Evolutionary conservation across 2,329 filamentous ascomycete genomes (phyloP).

Genomic region (Karstenula rhodostoma): DNA sequence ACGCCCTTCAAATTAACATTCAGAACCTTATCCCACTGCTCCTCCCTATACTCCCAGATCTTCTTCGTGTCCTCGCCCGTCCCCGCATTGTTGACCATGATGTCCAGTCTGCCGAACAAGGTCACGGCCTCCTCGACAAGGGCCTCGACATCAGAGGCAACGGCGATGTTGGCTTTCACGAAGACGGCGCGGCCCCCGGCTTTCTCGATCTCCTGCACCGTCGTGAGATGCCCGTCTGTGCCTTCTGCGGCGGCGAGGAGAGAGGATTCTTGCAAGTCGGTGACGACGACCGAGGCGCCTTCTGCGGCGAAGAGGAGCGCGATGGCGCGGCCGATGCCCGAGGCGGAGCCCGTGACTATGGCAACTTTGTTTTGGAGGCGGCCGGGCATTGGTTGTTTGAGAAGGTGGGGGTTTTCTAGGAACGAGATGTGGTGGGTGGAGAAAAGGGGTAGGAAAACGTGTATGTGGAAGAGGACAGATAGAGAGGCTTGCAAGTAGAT

Average conservation of each 20-base stretch:
- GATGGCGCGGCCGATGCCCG: conserved; percentile 46
- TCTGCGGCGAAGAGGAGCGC: conserved; percentile 41
- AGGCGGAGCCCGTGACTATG: conserved; percentile 45
- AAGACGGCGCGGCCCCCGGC: conserved; percentile 48
- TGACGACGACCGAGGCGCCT: conserved; percentile 43
- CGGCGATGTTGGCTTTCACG: conserved; percentile 54
- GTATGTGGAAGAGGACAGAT: not conserved
- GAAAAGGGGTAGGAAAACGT: not conserved
- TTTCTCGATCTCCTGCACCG: conserved; percentile 41
- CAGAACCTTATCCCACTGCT: conserved; percentile 55
- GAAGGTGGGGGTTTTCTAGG: not conserved
- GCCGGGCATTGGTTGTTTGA: conserved; percentile 22
- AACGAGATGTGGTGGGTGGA: not conserved
- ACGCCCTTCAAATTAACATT: conserved; percentile 51
- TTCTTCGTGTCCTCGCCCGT: conserved; percentile 42
- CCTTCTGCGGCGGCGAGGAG: conserved; percentile 24
- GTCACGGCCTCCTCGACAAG: conserved; percentile 52
- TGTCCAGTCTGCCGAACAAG: conserved; percentile 62
- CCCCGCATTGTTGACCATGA: conserved; percentile 57
- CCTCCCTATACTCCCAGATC: conserved; percentile 59
- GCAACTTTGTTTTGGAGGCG: conserved; percentile 42
- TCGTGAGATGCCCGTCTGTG: conserved; percentile 25
- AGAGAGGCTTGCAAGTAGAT: not conserved
- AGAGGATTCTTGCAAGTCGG: conserved; percentile 36
- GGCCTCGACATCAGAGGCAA: conserved; percentile 51